Conservation (phyloP, 768 basidiomycete species). For the Mycena galericulata region DNA sequence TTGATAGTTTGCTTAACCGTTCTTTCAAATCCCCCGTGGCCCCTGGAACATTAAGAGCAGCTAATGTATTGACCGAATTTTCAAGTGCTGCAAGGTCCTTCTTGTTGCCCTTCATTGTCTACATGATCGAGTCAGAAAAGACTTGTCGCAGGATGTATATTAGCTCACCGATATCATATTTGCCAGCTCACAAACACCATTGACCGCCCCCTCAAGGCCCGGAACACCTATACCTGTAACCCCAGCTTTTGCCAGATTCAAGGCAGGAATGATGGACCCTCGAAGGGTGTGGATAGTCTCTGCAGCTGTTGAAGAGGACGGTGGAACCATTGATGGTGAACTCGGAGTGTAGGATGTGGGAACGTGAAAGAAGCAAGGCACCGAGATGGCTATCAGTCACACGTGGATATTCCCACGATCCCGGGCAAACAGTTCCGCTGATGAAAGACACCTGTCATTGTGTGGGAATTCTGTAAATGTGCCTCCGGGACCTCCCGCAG, state of each 20-base stretch:
- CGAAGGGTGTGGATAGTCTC: background rate
- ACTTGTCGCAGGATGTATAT: background rate
- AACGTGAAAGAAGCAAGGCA: too few species aligned
- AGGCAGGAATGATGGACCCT: background rate
- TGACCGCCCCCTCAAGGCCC: background rate
- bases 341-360: too few species aligned
- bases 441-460: too few species aligned
- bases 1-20: background rate
- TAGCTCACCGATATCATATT: background rate
- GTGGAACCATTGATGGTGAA: background rate
- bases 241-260: background rate
- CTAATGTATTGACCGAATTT: background rate
- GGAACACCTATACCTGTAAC: constrained; percentile 1
- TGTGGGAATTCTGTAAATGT: too few species aligned
- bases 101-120: constrained; percentile 4
- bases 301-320: background rate
- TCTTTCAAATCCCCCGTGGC: background rate
- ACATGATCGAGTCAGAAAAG: background rate
- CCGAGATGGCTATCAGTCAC: too few species aligned
- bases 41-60: background rate
- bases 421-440: too few species aligned
- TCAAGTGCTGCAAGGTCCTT: background rate
- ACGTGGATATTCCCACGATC: too few species aligned
- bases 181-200: background rate
- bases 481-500: too few species aligned